A percentile compares a stretch with the other conserved stretches of the same genome.
These are phyloP conservation scores for Melastoma malabathricum DNA, from an alignment of 345 rosid genomes.

Conservation along the genomic window DNA sequence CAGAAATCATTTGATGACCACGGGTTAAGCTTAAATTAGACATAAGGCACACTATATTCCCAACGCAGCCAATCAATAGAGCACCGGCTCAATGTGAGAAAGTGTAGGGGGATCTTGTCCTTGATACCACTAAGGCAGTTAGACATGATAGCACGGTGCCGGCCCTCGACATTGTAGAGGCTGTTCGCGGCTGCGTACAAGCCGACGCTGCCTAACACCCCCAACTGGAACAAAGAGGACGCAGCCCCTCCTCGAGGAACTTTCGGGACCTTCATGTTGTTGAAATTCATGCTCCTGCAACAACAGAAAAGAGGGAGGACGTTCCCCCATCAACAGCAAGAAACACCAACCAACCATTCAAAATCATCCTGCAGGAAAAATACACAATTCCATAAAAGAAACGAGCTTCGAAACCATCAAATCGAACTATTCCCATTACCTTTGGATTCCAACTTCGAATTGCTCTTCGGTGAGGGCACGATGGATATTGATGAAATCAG, in stretches of 20 bases:
- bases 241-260: conserved; percentile 61
- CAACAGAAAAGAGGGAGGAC: not conserved
- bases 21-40: too few species aligned
- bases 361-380: too few species aligned
- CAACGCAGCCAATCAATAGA: too few species aligned
- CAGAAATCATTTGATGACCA: too few species aligned
- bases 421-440: too few species aligned
- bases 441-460: too few species aligned
- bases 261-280: conserved; percentile 68
- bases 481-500: too few species aligned
- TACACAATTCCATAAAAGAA: too few species aligned
- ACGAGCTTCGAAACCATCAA: too few species aligned
- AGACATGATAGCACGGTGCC: conserved; percentile 59
- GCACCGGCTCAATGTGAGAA: not conserved
- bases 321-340: not conserved
- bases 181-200: conserved; percentile 51
- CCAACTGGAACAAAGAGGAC: conserved; percentile 51
- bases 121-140: conserved; percentile 46
- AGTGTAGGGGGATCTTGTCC: conserved; percentile 27
- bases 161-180: conserved; percentile 70
- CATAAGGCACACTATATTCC: too few species aligned
- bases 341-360: too few species aligned
- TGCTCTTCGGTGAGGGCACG: too few species aligned
- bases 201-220: conserved; percentile 58
- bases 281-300: conserved; percentile 29